Conservation (phyloP, 2,329 filamentous ascomycete genomes). For the Colletotrichum cuscutae region DNA sequence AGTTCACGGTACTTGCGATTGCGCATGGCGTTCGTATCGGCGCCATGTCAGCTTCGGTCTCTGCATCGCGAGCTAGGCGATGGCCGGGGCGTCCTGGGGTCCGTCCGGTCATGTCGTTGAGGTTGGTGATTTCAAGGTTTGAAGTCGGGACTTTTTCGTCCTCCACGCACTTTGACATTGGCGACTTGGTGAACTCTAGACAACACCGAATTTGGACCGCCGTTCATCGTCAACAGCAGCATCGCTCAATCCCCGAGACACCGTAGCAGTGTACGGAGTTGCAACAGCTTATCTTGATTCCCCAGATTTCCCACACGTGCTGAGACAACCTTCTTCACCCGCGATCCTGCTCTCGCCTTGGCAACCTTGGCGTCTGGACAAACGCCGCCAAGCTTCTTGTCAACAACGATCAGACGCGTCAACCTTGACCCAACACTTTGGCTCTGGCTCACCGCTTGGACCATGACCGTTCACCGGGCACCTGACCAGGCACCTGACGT, state of each 20-base stretch:
- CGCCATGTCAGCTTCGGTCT: constrained; percentile 11
- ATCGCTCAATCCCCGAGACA: constrained; percentile 17
- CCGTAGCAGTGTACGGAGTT: not conserved
- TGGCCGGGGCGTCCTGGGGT: not conserved
- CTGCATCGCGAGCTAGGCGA: not conserved
- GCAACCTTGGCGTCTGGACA: constrained; percentile 29
- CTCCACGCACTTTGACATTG: not conserved
- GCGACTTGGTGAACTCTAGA: not conserved
- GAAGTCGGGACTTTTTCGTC: not conserved
- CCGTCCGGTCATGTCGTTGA: not conserved
- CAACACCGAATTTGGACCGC: constrained; percentile 11
- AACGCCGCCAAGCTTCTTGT: constrained; percentile 32
- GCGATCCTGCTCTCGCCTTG: constrained; percentile 28
- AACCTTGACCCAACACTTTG: constrained; percentile 34
- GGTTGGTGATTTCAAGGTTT: not conserved
- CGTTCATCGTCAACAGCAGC: not conserved
- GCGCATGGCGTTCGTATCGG: constrained; percentile 7
- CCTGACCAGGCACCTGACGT: constrained; percentile 12
- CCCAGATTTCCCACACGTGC: constrained; percentile 31
- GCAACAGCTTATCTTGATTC: constrained; percentile 23
- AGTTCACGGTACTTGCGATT: constrained; percentile 21
- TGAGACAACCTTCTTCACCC: constrained; percentile 35
- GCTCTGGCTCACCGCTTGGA: constrained; percentile 25
- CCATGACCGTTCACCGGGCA: constrained; percentile 4
- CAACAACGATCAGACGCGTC: constrained; percentile 32